Percentiles rank a stretch among this genome's conserved stretches.
Evolutionary conservation across 2,329 filamentous ascomycete genomes (phyloP).

Genomic region (Blumeria graminis): DNA sequence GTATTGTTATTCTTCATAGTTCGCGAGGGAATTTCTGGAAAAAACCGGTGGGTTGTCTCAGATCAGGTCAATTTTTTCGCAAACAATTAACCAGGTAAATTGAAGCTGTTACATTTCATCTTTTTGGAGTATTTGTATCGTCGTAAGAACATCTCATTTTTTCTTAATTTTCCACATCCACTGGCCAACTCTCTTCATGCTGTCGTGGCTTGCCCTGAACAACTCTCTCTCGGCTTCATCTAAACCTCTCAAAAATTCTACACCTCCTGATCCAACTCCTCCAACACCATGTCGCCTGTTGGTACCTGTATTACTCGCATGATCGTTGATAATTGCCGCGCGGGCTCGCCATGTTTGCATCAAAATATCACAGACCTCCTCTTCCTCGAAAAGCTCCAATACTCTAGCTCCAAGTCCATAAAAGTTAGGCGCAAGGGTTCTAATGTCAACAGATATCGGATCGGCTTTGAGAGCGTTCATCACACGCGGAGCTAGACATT

Average conservation of each 20-base stretch:
- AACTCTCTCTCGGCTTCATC: constrained; percentile 72
- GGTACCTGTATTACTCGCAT: constrained; percentile 64
- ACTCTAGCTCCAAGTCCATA: constrained; percentile 70
- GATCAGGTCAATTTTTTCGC: too few relatives aligned
- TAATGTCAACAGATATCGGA: constrained; percentile 59
- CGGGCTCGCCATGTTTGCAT: constrained; percentile 59
- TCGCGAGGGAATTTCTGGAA: too few relatives aligned
- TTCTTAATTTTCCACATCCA: constrained; percentile 30
- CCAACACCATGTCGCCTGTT: constrained; percentile 45
- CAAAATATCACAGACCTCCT: constrained; percentile 51
- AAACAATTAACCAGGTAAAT: neutral
- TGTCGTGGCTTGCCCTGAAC: constrained; percentile 52
- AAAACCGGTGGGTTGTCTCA: too few relatives aligned
- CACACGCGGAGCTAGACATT: constrained; percentile 53
- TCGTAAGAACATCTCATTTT: constrained; percentile 4
- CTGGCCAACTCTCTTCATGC: constrained; percentile 41
- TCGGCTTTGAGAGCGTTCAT: constrained; percentile 81
- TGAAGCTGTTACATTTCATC: too few relatives aligned
- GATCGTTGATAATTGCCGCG: constrained; percentile 62
- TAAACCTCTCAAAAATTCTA: constrained; percentile 65
- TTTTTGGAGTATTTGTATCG: neutral
- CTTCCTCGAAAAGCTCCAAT: constrained; percentile 76
- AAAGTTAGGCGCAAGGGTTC: constrained; percentile 65
- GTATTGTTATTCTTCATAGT: too few relatives aligned
- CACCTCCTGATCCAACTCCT: constrained; percentile 44